Conservation (phyloP, 768 basidiomycete species). For the Mycena leptocephala region DNA sequence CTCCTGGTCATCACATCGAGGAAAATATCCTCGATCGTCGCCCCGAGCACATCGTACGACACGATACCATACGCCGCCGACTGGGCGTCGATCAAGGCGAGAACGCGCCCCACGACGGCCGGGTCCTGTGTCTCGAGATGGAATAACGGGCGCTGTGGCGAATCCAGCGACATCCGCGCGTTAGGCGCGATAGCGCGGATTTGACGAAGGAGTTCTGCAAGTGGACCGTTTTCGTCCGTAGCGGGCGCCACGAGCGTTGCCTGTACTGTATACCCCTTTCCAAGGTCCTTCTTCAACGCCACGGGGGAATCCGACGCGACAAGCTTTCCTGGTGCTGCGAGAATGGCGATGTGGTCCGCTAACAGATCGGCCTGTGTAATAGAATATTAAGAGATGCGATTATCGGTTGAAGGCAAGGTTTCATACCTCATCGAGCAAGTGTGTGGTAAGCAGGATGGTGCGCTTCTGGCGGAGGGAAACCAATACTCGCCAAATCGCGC, state of each 20-base stretch:
- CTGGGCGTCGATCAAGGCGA: constrained; percentile 67
- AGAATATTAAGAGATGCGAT: background rate
- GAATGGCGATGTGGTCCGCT: too few species aligned
- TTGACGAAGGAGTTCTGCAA: constrained; percentile 53
- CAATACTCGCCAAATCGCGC: too few species aligned
- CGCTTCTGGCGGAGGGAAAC: too few species aligned
- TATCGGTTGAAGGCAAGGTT: background rate
- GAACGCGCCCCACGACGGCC: constrained; percentile 64
- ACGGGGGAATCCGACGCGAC: too few species aligned
- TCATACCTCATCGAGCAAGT: too few species aligned
- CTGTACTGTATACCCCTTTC: too few species aligned
- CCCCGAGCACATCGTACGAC: constrained; percentile 78
- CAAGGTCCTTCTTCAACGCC: too few species aligned
- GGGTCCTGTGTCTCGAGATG: constrained; percentile 76
- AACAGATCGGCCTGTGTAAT: too few species aligned
- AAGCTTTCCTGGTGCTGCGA: too few species aligned
- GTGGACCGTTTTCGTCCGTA: constrained; percentile 26
- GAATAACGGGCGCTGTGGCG: constrained; percentile 63
- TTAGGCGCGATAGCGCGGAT: constrained; percentile 63
- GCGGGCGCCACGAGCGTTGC: background rate
- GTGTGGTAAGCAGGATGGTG: too few species aligned
- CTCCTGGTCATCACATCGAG: too few species aligned
- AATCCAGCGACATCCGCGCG: constrained; percentile 57
- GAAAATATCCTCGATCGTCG: constrained; percentile 86
- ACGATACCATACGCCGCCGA: constrained; percentile 53